Evolutionary conservation across 768 basidiomycete species (phyloP).

Genomic region (Termitomyces heimii): DNA sequence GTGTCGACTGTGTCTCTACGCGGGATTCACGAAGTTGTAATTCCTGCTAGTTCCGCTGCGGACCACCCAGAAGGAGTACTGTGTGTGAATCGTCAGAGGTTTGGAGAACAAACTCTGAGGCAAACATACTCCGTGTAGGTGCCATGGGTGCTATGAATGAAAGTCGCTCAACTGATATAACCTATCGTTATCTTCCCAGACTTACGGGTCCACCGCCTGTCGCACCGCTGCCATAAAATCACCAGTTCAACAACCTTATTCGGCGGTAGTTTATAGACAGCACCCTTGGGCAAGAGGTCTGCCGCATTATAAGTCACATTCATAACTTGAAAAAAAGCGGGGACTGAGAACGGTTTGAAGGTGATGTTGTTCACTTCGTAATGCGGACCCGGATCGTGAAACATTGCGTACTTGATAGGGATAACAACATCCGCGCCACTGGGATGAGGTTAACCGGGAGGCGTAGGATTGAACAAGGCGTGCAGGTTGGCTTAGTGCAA

Average conservation of each 20-base stretch:
- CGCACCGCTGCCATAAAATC: background rate
- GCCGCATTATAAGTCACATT: conserved; percentile 33
- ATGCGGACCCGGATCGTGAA: background rate
- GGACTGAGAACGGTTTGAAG: conserved; percentile 29
- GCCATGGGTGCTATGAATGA: background rate
- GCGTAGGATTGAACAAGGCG: too few relatives aligned
- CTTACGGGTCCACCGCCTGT: background rate
- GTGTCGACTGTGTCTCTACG: conserved; percentile 1
- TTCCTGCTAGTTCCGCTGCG: background rate
- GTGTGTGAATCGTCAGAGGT: background rate
- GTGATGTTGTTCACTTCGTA: conserved; percentile 26
- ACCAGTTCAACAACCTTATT: conserved; percentile 41
- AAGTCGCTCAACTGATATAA: background rate
- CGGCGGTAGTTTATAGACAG: conserved; percentile 34
- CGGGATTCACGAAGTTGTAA: background rate
- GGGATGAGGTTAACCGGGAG: too few relatives aligned
- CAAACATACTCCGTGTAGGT: background rate
- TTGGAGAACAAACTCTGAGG: background rate
- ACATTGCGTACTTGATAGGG: too few relatives aligned
- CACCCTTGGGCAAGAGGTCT: conserved; percentile 31
- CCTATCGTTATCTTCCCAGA: background rate
- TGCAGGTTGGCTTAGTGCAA: too few relatives aligned
- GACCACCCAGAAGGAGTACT: background rate
- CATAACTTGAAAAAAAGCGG: conserved; percentile 23
- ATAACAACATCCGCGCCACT: too few relatives aligned